phyloP scores from a whole-genome alignment of 2,329 filamentous ascomycete genomes.

The Fusarium tjaetaba region DNA sequence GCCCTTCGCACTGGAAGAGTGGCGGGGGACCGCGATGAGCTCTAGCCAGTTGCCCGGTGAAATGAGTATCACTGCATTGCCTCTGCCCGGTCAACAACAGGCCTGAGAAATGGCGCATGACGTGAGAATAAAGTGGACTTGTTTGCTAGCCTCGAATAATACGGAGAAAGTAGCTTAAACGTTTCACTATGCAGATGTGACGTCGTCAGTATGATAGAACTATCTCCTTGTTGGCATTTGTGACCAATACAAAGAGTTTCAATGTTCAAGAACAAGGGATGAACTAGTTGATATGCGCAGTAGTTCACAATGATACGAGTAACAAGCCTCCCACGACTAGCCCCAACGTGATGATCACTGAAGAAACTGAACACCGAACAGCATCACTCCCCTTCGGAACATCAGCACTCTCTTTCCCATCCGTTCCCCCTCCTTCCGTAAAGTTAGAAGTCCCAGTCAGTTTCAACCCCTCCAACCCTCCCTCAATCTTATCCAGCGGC shows the following conservation, averaged over 20 bases:
- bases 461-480: background rate
- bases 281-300: rapidly evolving
- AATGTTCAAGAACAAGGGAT: rapidly evolving
- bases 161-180: rapidly evolving
- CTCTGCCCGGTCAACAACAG: rapidly evolving
- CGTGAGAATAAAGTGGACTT: no score
- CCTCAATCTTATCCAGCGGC: background rate
- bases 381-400: background rate
- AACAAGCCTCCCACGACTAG: background rate
- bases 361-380: background rate
- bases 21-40: background rate
- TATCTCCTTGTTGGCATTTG: rapidly evolving
- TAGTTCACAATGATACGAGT: rapidly evolving
- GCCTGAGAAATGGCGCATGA: rapidly evolving
- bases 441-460: background rate
- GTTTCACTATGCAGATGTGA: background rate
- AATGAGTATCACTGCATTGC: rapidly evolving
- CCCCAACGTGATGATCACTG: rapidly evolving
- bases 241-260: rapidly evolving
- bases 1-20: no score
- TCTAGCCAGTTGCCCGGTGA: rapidly evolving
- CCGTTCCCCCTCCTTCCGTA: rapidly evolving
- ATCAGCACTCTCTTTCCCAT: background rate
- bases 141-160: background rate
- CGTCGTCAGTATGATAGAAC: background rate